A percentile compares a stretch with the other conserved stretches of the same genome.
These are phyloP conservation scores for Aureobasidium sp. DNA, from an alignment of 2,329 filamentous ascomycete genomes.

Conservation along the genomic window DNA sequence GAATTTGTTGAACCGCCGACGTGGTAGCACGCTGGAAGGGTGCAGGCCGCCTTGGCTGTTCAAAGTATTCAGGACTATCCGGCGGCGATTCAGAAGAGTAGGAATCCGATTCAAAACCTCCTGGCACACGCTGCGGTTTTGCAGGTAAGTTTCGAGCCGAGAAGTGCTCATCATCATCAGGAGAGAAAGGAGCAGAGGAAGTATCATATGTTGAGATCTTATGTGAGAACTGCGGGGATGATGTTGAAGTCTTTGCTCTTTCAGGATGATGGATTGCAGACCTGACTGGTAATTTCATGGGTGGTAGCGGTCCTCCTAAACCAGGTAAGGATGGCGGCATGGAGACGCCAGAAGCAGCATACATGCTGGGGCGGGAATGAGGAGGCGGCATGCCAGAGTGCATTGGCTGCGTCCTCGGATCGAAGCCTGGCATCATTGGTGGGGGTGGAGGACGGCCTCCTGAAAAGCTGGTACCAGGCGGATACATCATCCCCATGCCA, in stretches of 20 bases:
- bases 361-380: neutral
- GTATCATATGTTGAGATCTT: neutral
- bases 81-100: slow-evolving; percentile 6
- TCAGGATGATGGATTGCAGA: neutral
- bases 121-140: neutral
- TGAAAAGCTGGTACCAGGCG: neutral
- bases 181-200: neutral
- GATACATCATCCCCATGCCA: neutral
- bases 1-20: neutral
- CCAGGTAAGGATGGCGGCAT: neutral
- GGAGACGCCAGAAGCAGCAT: neutral
- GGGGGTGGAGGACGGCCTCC: neutral
- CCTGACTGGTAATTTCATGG: neutral
- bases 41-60: neutral
- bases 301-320: neutral
- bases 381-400: neutral
- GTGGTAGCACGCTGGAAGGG: neutral
- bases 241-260: neutral
- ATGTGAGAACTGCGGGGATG: neutral
- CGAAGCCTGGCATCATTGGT: neutral
- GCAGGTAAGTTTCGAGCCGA: neutral
- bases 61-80: slow-evolving; percentile 2
- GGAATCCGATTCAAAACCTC: slow-evolving; percentile 1
- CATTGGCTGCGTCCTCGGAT: neutral
- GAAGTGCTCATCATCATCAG: slow-evolving; percentile 4